Evolutionary conservation across 208 protist genomes (phyloP), one percentile per base, ranked within the genome.

Genomic region (Trypanosoma vivax): DNA sequence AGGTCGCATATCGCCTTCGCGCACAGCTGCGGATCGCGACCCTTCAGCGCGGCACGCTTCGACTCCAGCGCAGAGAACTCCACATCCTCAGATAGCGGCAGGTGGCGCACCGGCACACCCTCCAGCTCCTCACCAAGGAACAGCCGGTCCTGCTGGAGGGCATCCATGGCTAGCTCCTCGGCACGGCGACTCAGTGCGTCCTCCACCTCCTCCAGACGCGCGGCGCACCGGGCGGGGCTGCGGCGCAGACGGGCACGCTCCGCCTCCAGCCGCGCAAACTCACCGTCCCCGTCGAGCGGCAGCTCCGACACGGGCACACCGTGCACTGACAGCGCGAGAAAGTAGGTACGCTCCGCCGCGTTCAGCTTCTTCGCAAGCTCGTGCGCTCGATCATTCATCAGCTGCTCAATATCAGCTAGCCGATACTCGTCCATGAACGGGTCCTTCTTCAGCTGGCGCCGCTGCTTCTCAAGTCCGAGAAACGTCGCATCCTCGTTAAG

Each of bases 121-220:
- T 92, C 74, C 7, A 73, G 68, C 47, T 81, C 71, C 31, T 77
- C 76, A 16, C 85, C 77, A 23, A 91, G 60, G 66, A 83, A 91
- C 31, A 84, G 83, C 35, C 83, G 79, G 59, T 91, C 79, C 52
- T 79, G 73, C 60, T 76, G 78, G 16, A 91, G 57, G 23, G 70
- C 79, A 50, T 88, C 76, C 24, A 50, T 61, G 0, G 83, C 76
- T 14, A 90, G 64, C 46, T 62, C 65, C 28, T 77, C 76, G 7
- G 69, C 79, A 40, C 82, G 82, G 51, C 65, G 62, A 31, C 80
- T 80, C 1, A 89, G 65, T n/a, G 59, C 67, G 24, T 76, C 64
- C 60, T 89, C 77, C 13, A 66, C 62, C 27, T 83, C 74, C 14
- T 38, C 52, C 29, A 89, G 79, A 46, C 42, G 58, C 33, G 72